phyloP scores from a whole-genome alignment of 2,329 filamentous ascomycete species.

The Magnaporthiopsis incrustans region DNA sequence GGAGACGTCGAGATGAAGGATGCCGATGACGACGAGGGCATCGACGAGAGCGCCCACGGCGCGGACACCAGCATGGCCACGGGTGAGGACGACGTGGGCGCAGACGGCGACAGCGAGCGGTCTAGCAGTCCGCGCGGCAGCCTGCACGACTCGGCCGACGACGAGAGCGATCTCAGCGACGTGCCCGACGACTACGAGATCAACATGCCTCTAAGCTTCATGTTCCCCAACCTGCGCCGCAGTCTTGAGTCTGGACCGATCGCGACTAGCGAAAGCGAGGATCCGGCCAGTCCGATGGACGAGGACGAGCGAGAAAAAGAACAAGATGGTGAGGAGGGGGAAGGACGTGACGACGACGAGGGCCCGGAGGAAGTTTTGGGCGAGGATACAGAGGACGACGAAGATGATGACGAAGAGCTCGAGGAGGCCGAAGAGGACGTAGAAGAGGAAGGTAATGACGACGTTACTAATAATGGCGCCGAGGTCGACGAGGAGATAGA shows the following conservation, averaged over 20 bases:
- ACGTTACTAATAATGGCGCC: constrained; percentile 8
- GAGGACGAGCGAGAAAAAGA: constrained; percentile 17
- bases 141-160: constrained; percentile 57
- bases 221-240: constrained; percentile 43
- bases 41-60: constrained; percentile 18
- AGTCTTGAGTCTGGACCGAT: constrained; percentile 24
- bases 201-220: constrained; percentile 42
- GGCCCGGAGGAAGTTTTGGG: constrained; percentile 12
- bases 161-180: constrained; percentile 63
- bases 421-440: constrained; percentile 10
- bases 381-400: constrained; percentile 18
- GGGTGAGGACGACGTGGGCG: constrained; percentile 18
- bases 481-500: constrained; percentile 20
- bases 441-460: constrained; percentile 6
- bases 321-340: constrained; percentile 12
- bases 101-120: constrained; percentile 21
- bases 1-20: constrained; percentile 40
- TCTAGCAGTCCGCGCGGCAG: constrained; percentile 48
- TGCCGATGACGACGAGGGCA: constrained; percentile 20
- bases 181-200: constrained; percentile 51
- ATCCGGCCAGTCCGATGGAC: constrained; percentile 11
- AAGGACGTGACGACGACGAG: constrained; percentile 8
- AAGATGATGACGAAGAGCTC: constrained; percentile 13
- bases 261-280: constrained; percentile 10
- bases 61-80: constrained; percentile 12